Evolutionary conservation across 2,329 filamentous ascomycete species (phyloP).

Genomic region (Pseudopithomyces chartarum): DNA sequence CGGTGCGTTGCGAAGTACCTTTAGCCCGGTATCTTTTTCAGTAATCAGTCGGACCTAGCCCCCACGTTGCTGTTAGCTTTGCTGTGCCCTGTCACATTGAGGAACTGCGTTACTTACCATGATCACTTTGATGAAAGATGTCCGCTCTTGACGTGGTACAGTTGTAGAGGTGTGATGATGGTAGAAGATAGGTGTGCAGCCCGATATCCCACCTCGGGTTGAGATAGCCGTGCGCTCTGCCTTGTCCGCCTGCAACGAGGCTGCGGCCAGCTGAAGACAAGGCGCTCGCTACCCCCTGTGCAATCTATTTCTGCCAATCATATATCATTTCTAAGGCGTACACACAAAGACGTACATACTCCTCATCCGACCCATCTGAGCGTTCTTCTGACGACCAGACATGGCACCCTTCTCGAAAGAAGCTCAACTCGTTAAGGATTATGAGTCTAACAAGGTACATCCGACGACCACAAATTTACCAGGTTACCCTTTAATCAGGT

Average conservation of each 20-base stretch:
- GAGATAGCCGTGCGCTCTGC: constrained; percentile 8
- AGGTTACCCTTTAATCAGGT: constrained; percentile 6
- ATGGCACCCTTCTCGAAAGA: constrained; percentile 22
- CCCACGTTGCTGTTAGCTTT: constrained; percentile 11
- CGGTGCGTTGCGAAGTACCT: constrained; percentile 25
- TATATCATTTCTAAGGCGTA: not conserved
- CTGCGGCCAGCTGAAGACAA: constrained; percentile 3
- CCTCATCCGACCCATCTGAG: not conserved
- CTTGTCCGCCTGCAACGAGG: constrained; percentile 8
- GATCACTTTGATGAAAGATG: constrained; percentile 1
- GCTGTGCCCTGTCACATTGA: not conserved
- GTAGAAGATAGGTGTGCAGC: constrained; percentile 4
- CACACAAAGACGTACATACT: too few relatives aligned
- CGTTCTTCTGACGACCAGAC: not conserved
- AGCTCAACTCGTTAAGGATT: constrained; percentile 20
- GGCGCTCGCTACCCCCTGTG: not conserved
- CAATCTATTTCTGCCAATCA: not conserved
- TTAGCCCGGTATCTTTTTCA: constrained; percentile 25
- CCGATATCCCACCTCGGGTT: constrained; percentile 5
- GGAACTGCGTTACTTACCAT: constrained; percentile 9
- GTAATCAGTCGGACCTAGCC: constrained; percentile 21
- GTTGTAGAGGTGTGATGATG: not conserved
- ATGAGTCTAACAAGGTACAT: constrained; percentile 11
- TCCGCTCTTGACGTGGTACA: not conserved
- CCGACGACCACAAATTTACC: constrained; percentile 9